phyloP scores from a whole-genome alignment of 306 rosid species.

The Quercus parvula region DNA sequence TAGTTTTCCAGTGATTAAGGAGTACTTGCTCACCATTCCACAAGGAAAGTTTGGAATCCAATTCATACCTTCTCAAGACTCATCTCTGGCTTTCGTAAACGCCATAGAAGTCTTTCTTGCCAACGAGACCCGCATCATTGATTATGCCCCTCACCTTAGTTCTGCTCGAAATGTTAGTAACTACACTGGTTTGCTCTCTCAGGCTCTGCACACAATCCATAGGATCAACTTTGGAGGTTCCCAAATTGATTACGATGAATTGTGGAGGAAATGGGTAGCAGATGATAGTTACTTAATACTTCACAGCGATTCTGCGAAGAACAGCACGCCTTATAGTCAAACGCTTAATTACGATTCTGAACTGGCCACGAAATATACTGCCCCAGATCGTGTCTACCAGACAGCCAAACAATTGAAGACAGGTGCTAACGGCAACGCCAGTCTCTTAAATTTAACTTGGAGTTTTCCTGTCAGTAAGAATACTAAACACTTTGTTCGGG shows the following conservation, averaged over 20 bases:
- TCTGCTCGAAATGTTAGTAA: background rate
- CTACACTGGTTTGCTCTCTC: conserved; percentile 1
- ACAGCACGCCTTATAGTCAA: background rate
- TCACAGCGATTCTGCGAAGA: background rate
- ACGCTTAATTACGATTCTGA: rapidly evolving
- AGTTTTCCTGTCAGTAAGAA: conserved; percentile 26
- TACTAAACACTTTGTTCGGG: conserved; percentile 23
- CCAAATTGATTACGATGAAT: background rate
- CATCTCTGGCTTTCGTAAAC: conserved; percentile 40
- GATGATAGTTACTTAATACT: conserved; percentile 22
- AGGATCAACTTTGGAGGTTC: conserved; percentile 39
- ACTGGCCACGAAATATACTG: background rate
- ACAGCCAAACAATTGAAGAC: background rate
- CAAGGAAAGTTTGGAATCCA: background rate
- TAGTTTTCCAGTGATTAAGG: conserved; percentile 21
- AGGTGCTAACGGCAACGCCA: rapidly evolving
- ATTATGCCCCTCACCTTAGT: background rate
- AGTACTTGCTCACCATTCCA: conserved; percentile 20
- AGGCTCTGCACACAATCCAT: conserved; percentile 16
- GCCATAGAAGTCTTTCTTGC: conserved; percentile 48
- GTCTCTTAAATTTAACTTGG: conserved; percentile 27
- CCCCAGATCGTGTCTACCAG: conserved; percentile 27
- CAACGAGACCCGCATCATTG: background rate
- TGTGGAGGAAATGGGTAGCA: conserved; percentile 33
- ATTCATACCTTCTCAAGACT: conserved; percentile 22